Percentiles rank a stretch among this genome's conserved stretches.
These are phyloP conservation scores for Cornus suecica DNA, from an alignment of 148 eudicot genomes.

Conservation along the genomic window DNA sequence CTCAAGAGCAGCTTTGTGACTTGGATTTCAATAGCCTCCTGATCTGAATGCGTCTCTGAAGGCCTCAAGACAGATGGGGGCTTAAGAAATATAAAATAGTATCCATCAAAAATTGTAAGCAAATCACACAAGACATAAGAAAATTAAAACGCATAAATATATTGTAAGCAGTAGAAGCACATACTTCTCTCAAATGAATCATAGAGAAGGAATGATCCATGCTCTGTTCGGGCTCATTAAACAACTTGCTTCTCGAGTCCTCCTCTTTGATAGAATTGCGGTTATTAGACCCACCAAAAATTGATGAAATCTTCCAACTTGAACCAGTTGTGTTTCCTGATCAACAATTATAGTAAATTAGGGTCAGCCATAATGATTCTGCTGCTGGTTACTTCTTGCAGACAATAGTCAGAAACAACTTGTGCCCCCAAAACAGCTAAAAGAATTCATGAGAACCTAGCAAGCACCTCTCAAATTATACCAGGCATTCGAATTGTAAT, in stretches of 20 bases:
- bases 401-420: neutral
- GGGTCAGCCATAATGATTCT: neutral
- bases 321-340: slow-evolving; percentile 52
- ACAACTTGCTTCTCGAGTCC: slow-evolving; percentile 37
- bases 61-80: slow-evolving; percentile 93
- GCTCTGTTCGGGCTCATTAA: slow-evolving; percentile 59
- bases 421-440: neutral
- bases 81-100: slow-evolving; percentile 34
- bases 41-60: slow-evolving; percentile 71
- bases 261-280: slow-evolving; percentile 57
- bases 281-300: slow-evolving; percentile 64
- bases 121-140: neutral
- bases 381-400: neutral
- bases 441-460: neutral
- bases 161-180: neutral
- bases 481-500: neutral
- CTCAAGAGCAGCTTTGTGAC: slow-evolving; percentile 85
- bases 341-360: slow-evolving; percentile 8
- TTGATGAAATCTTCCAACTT: slow-evolving; percentile 81
- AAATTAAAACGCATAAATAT: too few relatives aligned
- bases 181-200: slow-evolving; percentile 89
- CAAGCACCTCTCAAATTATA: neutral
- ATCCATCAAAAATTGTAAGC: neutral
- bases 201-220: slow-evolving; percentile 58
- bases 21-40: slow-evolving; percentile 76